These are phyloP conservation scores for Plasmodium gallinaceum DNA, from an alignment of 169 alveolate genomes.

Conservation along the genomic window DNA sequence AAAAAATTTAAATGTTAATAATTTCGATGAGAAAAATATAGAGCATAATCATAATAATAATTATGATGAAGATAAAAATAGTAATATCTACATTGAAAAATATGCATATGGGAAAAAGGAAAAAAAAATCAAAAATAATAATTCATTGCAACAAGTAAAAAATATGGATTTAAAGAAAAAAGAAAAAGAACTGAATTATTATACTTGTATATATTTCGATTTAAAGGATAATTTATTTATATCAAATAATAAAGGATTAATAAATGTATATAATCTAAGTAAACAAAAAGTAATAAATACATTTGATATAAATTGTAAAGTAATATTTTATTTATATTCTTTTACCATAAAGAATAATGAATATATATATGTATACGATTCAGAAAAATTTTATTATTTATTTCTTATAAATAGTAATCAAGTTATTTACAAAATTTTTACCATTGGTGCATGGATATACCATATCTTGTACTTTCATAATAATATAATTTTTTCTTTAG, in stretches of 20 bases:
- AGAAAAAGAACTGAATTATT: conserved; percentile 13
- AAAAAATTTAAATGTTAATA: neutral
- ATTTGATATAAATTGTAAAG: conserved; percentile 35
- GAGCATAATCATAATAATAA: neutral
- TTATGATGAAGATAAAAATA: neutral
- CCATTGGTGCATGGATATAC: conserved; percentile 56
- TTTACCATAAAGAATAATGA: conserved; percentile 28
- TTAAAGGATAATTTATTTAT: conserved; percentile 21
- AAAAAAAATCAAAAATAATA: neutral
- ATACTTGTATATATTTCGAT: conserved; percentile 42
- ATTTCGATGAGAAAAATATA: neutral
- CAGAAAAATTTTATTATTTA: conserved; percentile 52
- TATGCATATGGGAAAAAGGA: neutral
- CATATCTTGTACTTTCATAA: conserved; percentile 28
- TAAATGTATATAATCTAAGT: conserved; percentile 37
- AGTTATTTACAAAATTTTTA: conserved; percentile 41
- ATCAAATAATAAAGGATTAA: conserved; percentile 32
- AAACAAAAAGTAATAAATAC: conserved; percentile 10
- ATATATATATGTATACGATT: conserved; percentile 52
- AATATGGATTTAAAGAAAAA: neutral
- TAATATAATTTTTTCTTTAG: conserved; percentile 43
- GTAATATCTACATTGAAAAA: neutral
- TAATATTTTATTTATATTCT: conserved; percentile 24
- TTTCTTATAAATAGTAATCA: conserved; percentile 8
- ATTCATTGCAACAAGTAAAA: neutral